These are phyloP conservation scores for Phascolomyces articulosus DNA, from an alignment of 371 early-diverging fungal genomes.

Conservation along the genomic window DNA sequence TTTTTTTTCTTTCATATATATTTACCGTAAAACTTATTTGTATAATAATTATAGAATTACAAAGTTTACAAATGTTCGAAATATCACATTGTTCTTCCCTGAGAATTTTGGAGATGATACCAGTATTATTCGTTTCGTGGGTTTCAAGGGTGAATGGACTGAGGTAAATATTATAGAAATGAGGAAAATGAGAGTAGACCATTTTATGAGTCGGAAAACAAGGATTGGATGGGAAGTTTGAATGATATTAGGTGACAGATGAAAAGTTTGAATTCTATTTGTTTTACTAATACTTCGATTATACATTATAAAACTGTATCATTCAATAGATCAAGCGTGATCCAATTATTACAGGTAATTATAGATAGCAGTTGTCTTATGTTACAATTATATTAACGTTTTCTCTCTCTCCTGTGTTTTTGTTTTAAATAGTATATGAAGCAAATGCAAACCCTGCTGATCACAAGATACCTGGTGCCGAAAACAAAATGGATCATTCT, in stretches of 20 bases:
- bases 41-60: constrained; percentile 52
- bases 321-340: constrained; percentile 69
- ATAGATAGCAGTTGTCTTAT: no score
- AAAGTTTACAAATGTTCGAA: constrained; percentile 85
- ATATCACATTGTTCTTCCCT: constrained; percentile 83
- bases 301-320: constrained; percentile 1
- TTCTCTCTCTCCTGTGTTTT: no score
- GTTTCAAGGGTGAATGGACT: constrained; percentile 92
- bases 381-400: no score
- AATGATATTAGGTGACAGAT: no score
- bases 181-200: no score
- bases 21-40: no score
- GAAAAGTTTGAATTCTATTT: no score
- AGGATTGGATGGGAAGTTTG: not conserved
- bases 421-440: constrained; percentile 75
- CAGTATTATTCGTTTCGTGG: constrained; percentile 77
- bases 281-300: no score
- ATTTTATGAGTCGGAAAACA: not conserved
- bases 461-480: constrained; percentile 66
- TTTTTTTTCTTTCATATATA: no score
- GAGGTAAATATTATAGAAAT: no score
- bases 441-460: constrained; percentile 82
- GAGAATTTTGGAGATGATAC: constrained; percentile 79
- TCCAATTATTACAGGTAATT: constrained; percentile 60
- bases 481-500: constrained; percentile 37